Percentiles rank a stretch among this genome's conserved stretches.
Conservation (phyloP, 257 asterid genomes). For the Nicotiana knightiana region DNA sequence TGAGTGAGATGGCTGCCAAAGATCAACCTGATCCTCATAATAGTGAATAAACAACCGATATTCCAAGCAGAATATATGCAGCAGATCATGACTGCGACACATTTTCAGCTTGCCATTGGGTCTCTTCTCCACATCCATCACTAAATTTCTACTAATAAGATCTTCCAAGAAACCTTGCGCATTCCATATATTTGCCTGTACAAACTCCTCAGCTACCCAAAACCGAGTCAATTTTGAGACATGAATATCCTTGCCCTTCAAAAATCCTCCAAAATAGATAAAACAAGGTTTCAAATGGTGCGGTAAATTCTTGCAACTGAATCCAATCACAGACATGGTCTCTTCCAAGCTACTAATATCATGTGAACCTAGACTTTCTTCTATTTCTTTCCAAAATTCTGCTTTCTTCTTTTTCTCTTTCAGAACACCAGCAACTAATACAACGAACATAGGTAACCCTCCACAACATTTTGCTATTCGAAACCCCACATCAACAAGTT, state of each 20-base stretch:
- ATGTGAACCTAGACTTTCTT: slow-evolving; percentile 1
- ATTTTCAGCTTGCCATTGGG: background rate
- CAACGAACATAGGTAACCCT: slow-evolving; percentile 6
- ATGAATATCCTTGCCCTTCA: slow-evolving; percentile 5
- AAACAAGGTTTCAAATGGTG: slow-evolving; percentile 17
- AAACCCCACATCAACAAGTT: background rate
- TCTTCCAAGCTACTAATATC: background rate
- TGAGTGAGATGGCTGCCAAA: slow-evolving; percentile 1
- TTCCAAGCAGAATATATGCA: slow-evolving; percentile 13
- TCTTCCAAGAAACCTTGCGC: slow-evolving; percentile 9
- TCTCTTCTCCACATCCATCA: background rate
- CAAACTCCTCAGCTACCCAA: slow-evolving; percentile 20
- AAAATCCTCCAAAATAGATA: slow-evolving; percentile 12
- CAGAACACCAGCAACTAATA: slow-evolving; percentile 8
- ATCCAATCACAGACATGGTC: slow-evolving; percentile 10
- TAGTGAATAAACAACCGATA: slow-evolving; percentile 3
- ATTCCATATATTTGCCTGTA: background rate
- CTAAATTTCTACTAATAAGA: slow-evolving; percentile 15
- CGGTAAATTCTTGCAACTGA: slow-evolving; percentile 16
- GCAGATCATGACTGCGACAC: slow-evolving; percentile 1
- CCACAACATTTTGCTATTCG: background rate
- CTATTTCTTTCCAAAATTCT: background rate
- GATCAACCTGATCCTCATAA: background rate
- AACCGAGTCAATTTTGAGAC: background rate
- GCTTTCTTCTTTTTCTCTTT: slow-evolving; percentile 8